Base-by-base conservation (phyloP, 2,329 filamentous ascomycete genomes). In the Rhytidhysteron rufulum region DNA sequence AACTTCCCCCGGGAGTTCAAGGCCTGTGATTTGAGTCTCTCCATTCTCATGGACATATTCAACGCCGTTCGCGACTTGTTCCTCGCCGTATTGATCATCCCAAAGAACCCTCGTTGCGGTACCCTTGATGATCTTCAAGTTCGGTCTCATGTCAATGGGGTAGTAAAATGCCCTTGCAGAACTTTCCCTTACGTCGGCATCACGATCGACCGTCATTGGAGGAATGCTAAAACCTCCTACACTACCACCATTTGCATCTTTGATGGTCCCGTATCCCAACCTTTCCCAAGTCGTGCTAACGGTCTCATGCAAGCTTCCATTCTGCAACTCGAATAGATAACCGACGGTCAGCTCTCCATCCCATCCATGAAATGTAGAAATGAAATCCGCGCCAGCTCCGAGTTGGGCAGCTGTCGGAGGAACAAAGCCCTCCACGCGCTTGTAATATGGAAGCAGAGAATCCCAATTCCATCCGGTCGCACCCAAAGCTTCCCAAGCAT, bases 131-230 rank as follows among this genome's bases (percentile, higher is more conserved):
- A 74, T 50, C 3, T 69, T 49, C 1, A 75, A 53, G 44, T 75
- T 76, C 2, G 54, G 34, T 32, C 72, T 56, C 31, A 47, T 37
- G 35, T 52, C 55, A 41, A 69, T 51, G 2, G 72, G 70, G 39
- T 60, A 71, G 47, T 73, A 75, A 46, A 72, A 75, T 4, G 71
- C 68, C 13, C 70, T 57, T 4, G 69, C 72, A 25, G 73, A 69
- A 54, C 75, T 71, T 41, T 68, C 63, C 9, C 72, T 64, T 9
- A 69, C 55, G 44, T 66, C 57, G 13, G 55, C 53, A 2, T 54
- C 52, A 1, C 54, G 43, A 42, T 74, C 58, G 13, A 72, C 40
- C 1, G 69, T 75, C 47, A 59, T 62, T 2, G 71, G 68, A 53
- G 62, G 71, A 2, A 67, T 43, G 13, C 57, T 55, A 43, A 68